Evolutionary conservation across 495 filamentous ascomycete species (phyloP).

Genomic region (Durotheca rogersii): DNA sequence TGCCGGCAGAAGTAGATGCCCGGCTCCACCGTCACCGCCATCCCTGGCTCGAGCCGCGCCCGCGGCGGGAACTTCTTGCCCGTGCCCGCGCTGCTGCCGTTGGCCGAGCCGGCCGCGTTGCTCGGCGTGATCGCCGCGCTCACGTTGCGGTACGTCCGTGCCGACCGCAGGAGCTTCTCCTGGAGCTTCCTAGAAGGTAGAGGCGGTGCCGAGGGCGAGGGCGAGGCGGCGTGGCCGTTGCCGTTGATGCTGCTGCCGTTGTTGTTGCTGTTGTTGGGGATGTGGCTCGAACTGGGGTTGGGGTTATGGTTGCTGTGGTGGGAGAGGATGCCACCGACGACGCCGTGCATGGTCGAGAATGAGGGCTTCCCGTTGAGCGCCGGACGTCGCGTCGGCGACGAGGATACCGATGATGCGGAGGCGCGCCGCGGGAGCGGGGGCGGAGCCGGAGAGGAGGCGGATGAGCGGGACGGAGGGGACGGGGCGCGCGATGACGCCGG

Average conservation of each 20-base stretch:
- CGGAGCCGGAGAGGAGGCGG: not conserved
- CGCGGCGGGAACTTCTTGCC: constrained; percentile 9
- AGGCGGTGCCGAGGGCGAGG: no score
- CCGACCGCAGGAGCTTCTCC: no score
- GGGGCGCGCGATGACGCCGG: not conserved
- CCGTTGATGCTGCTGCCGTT: not conserved
- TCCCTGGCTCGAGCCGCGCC: constrained; percentile 56
- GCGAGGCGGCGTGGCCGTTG: constrained; percentile 1
- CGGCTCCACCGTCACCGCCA: constrained; percentile 86
- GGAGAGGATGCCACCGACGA: constrained; percentile 1
- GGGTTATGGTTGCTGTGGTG: not conserved
- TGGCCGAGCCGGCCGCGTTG: no score
- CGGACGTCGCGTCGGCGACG: not conserved
- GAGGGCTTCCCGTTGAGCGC: not conserved
- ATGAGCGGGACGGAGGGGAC: constrained; percentile 10
- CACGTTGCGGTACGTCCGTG: no score
- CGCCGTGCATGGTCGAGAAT: no score
- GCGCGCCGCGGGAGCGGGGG: not conserved
- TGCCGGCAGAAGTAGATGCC: constrained; percentile 75
- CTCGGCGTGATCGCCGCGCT: no score
- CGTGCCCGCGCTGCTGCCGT: not conserved
- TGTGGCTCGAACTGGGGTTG: not conserved
- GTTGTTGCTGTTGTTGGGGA: constrained; percentile 14
- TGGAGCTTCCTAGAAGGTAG: no score
- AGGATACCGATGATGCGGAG: not conserved